phyloP scores from a whole-genome alignment of 2,329 filamentous ascomycete species.

The Botrytis sinoallii region DNA sequence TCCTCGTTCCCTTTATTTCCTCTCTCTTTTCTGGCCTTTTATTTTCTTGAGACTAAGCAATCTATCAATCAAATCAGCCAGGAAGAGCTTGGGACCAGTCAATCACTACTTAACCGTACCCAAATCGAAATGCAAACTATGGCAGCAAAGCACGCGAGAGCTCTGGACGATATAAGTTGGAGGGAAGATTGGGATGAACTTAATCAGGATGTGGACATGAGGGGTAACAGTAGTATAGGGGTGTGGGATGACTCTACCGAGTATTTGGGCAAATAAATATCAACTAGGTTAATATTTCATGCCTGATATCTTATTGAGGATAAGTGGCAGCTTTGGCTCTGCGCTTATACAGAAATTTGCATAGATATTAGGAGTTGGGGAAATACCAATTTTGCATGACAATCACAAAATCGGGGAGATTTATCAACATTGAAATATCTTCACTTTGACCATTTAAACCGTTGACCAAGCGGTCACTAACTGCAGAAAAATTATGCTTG shows the following conservation, averaged over 20 bases:
- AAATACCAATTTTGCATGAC: not conserved
- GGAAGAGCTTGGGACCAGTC: conserved; percentile 53
- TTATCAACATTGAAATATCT: not conserved
- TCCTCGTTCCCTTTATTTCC: not conserved
- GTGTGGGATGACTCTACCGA: conserved; percentile 4
- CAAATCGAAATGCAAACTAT: conserved; percentile 61
- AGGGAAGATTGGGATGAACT: conserved; percentile 57
- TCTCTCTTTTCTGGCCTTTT: conserved; percentile 28
- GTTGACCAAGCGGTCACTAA: not conserved
- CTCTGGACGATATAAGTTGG: conserved; percentile 51
- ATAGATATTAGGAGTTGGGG: not conserved
- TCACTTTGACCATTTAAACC: not conserved
- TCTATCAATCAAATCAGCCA: conserved; percentile 42
- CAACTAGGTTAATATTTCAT: not conserved
- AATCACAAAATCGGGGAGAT: not conserved
- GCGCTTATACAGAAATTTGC: not conserved
- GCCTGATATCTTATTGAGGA: not conserved
- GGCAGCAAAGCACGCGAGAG: conserved; percentile 53
- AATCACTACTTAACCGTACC: conserved; percentile 59
- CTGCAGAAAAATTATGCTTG: not conserved
- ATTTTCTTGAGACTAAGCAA: conserved; percentile 12
- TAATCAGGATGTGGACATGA: conserved; percentile 40
- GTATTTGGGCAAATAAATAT: not conserved
- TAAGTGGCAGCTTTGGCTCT: not conserved
- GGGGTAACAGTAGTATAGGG: conserved; percentile 15